Percentiles rank a stretch among this genome's conserved stretches.
These are phyloP conservation scores for Fraxinus dipetala DNA, from an alignment of 305 asterid genomes.

Conservation along the genomic window DNA sequence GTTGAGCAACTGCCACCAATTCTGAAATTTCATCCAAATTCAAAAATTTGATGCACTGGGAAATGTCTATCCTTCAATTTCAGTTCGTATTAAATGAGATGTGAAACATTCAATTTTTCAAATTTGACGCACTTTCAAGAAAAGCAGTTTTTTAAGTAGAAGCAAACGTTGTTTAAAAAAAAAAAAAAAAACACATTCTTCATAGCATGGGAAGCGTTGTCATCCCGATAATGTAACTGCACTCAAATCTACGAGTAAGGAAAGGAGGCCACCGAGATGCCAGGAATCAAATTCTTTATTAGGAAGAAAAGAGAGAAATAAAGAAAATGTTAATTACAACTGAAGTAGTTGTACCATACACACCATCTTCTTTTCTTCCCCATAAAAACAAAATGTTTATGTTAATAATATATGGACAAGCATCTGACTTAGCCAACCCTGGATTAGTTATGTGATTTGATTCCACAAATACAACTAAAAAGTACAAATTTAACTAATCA, in stretches of 20 bases:
- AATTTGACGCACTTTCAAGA: background rate
- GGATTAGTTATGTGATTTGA: background rate
- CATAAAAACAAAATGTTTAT: background rate
- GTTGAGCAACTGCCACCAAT: background rate
- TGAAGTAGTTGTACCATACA: background rate
- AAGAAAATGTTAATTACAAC: background rate
- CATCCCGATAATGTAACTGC: too few relatives aligned
- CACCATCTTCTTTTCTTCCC: background rate
- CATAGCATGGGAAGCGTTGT: too few relatives aligned
- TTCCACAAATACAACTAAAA: background rate
- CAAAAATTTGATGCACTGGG: background rate
- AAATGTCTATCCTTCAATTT: background rate
- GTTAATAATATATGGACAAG: background rate
- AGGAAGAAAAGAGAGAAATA: background rate
- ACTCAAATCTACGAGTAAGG: too few relatives aligned
- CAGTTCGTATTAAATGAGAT: background rate
- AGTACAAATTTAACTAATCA: background rate
- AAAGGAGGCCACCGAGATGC: too few relatives aligned
- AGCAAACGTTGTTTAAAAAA: too few relatives aligned
- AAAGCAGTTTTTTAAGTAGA: too few relatives aligned
- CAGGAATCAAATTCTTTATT: background rate
- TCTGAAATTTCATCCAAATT: background rate
- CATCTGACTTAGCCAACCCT: background rate
- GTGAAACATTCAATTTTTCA: background rate
- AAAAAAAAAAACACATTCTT: too few relatives aligned